A percentile compares a stretch with the other conserved stretches of the same genome.
Evolutionary conservation across 2,329 filamentous ascomycete species (phyloP).

Genomic region (Zasmidium citrigriseum): DNA sequence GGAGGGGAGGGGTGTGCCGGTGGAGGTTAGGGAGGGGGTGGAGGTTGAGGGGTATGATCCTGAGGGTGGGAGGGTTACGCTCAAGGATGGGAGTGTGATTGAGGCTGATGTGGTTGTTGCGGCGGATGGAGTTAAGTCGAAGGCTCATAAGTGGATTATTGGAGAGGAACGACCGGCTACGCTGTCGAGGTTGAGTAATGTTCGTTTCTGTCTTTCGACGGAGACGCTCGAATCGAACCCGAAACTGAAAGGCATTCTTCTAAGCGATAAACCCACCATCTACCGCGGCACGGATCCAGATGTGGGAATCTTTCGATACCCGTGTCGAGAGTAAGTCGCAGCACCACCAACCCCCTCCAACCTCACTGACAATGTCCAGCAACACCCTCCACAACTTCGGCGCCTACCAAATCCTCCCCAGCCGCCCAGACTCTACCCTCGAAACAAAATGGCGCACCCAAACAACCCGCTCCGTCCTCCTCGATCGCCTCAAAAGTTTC

Average conservation of each 20-base stretch:
- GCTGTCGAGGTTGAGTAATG: constrained; percentile 6
- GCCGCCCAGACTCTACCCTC: not conserved
- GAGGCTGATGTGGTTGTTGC: constrained; percentile 2
- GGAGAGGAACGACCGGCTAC: constrained; percentile 6
- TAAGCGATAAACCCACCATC: not conserved
- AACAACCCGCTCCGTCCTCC: not conserved
- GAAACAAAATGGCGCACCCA: constrained; percentile 1
- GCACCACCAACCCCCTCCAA: not conserved
- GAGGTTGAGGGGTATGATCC: not conserved
- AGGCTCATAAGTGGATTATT: constrained; percentile 3
- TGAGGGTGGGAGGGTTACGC: not conserved
- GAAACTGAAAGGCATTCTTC: not conserved
- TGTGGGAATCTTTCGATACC: constrained; percentile 2
- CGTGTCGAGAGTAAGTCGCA: constrained; percentile 5
- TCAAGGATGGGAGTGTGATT: not conserved
- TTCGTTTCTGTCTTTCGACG: constrained; percentile 6
- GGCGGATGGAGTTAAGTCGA: constrained; percentile 6
- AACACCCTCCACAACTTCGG: constrained; percentile 12
- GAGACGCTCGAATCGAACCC: constrained; percentile 2
- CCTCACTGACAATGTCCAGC: not conserved
- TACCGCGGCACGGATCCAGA: not conserved
- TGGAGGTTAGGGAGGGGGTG: not conserved
- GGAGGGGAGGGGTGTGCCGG: not conserved
- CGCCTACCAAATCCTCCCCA: not conserved
- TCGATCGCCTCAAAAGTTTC: constrained; percentile 7